Conservation (phyloP, 2,329 filamentous ascomycete genomes). For the Trichoderma pleuroti region DNA sequence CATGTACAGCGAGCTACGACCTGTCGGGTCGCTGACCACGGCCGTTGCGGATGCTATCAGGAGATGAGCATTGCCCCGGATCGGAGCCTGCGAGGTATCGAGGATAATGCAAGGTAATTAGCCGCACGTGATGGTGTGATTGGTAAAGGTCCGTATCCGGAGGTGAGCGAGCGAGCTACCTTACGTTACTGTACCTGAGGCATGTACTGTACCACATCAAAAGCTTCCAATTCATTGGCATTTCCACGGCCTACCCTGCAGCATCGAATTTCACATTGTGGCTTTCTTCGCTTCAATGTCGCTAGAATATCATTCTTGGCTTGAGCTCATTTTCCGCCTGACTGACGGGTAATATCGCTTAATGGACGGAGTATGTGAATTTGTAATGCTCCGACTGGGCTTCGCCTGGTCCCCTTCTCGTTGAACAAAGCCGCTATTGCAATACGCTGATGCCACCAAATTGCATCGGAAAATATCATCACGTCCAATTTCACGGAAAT, state of each 20-base stretch:
- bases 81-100: constrained; percentile 5
- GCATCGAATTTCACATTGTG: neutral
- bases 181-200: neutral
- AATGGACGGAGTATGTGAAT: neutral
- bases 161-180: neutral
- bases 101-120: neutral
- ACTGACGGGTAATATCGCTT: constrained; percentile 5
- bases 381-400: neutral
- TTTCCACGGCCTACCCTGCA: neutral
- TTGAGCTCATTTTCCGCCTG: neutral
- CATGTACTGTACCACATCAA: neutral
- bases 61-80: neutral
- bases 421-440: neutral
- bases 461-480: neutral
- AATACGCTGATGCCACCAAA: neutral
- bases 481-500: constrained; percentile 8
- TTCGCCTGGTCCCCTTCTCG: neutral
- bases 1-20: constrained; percentile 30
- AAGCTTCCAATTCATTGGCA: neutral
- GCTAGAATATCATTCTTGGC: neutral
- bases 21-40: constrained; percentile 33
- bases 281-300: neutral
- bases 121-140: constrained; percentile 11
- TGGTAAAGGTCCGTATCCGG: constrained; percentile 6
- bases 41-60: constrained; percentile 17